A percentile compares a stretch with the other conserved stretches of the same genome.
These are phyloP conservation scores for Dissophora globulifera DNA, from an alignment of 192 early-diverging fungal genomes.

Conservation along the genomic window DNA sequence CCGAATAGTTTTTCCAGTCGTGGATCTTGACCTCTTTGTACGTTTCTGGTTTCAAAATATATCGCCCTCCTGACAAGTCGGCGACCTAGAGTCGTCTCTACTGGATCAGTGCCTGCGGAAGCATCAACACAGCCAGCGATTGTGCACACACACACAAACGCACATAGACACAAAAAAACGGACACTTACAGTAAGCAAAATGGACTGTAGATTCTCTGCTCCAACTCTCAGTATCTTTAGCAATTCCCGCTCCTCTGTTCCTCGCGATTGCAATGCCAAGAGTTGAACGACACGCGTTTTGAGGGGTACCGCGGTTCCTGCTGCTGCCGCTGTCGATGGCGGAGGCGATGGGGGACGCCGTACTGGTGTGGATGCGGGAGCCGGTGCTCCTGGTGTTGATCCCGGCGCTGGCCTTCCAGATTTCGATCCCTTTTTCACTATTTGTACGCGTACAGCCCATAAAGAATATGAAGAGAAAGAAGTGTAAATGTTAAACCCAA, in stretches of 20 bases:
- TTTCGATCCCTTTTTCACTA: constrained; percentile 41
- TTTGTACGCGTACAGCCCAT: not conserved
- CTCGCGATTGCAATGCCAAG: constrained; percentile 21
- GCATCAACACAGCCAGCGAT: no score
- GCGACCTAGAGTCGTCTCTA: no score
- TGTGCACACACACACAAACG: no score
- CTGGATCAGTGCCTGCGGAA: no score
- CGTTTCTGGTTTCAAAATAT: constrained; percentile 57
- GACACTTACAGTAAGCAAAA: constrained; percentile 22
- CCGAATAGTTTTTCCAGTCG: constrained; percentile 62
- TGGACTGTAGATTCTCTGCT: constrained; percentile 26
- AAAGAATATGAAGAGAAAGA: no score
- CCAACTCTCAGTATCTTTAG: constrained; percentile 8
- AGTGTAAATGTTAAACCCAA: no score
- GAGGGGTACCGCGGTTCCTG: constrained; percentile 34
- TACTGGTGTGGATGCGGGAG: constrained; percentile 3
- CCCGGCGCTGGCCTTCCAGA: no score
- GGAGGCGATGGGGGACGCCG: constrained; percentile 32
- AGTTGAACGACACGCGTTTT: constrained; percentile 42
- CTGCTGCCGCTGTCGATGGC: constrained; percentile 17
- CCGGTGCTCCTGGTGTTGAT: not conserved
- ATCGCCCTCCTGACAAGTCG: constrained; percentile 27
- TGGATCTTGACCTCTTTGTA: constrained; percentile 63
- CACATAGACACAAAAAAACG: no score
- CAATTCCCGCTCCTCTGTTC: constrained; percentile 30